Evolutionary conservation across 345 rosid genomes (phyloP), one percentile per base, ranked within the genome.

Genomic region (Heritiera littoralis): DNA sequence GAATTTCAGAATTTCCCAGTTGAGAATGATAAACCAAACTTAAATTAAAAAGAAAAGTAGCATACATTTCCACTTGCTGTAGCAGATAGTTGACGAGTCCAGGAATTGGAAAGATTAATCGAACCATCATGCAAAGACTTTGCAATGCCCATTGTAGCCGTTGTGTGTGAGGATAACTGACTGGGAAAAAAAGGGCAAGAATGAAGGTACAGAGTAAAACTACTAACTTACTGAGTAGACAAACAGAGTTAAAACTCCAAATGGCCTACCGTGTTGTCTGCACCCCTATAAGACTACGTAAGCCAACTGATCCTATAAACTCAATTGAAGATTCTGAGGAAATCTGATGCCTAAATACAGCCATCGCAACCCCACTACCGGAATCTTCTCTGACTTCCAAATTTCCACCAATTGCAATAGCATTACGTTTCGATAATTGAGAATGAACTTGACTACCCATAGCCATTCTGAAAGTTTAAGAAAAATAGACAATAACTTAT

Each of bases 81-180:
- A 74, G 90, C 93, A 40, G 98, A 93, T 72, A 97, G 97, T 86
- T 90, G 93, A 15, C 97, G 96, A 40, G 96, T 93, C 98, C 98
- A 94, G 1, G 86, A 80, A 86, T 97, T 97, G 75, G 98, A 89
- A 78, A 97, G 97, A 88, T 93, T 97, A 65, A 93, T 84, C n/a
- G 98, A 94, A 49, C 98, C 95, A 88, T 97, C 94, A 75, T 78
- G 86, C 83, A 93, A 84, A 84, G 99, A 93, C 90, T 92, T 91
- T 28, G 94, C 86, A 67, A 94, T 81, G 73, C 89, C 82, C 83
- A 91, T 85, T 78, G 92, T 90, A 14, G 98, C 91, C 45, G 98
- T 89, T 65, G 97, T 93, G 83, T 97, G 98, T 79, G 77, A 82
- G 51, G 99, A 92, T 55, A 94, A 77, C 41, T 92, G 87, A 83